These are phyloP conservation scores for Ilex asprella DNA, from an alignment of 257 asterid genomes.

Conservation along the genomic window DNA sequence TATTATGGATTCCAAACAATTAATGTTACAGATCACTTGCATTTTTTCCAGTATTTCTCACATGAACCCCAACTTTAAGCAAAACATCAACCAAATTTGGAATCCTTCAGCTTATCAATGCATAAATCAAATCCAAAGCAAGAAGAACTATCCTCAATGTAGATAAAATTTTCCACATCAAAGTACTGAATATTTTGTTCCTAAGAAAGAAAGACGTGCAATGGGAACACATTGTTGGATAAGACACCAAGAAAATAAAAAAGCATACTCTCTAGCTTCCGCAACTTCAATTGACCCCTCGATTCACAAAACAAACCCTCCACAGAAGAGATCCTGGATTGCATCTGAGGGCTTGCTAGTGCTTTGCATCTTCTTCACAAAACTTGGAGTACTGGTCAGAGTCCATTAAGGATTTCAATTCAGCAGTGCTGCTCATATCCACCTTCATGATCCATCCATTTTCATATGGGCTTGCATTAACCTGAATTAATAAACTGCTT, in stretches of 20 bases:
- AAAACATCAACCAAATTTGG: no score
- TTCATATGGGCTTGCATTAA: slow-evolving; percentile 74
- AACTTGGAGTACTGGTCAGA: slow-evolving; percentile 57
- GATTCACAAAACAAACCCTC: background rate
- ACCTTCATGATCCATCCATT: slow-evolving; percentile 98
- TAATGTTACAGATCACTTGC: no score
- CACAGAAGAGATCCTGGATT: background rate
- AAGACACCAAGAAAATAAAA: background rate
- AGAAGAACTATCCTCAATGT: background rate
- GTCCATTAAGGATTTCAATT: slow-evolving; percentile 53
- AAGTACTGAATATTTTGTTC: background rate
- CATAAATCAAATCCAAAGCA: background rate
- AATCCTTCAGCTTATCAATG: no score
- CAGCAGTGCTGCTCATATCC: slow-evolving; percentile 48
- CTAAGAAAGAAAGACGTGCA: background rate
- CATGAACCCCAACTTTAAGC: no score
- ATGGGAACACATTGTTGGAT: background rate
- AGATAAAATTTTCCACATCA: background rate
- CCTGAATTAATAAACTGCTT: slow-evolving; percentile 23
- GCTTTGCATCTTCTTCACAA: slow-evolving; percentile 77
- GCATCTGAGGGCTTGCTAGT: slow-evolving; percentile 26
- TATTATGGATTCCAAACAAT: no score
- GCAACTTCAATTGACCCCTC: background rate
- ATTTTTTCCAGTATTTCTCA: no score
- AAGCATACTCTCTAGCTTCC: background rate